Evolutionary conservation across 2,329 filamentous ascomycete species (phyloP).

Genomic region (Fusarium continuum): DNA sequence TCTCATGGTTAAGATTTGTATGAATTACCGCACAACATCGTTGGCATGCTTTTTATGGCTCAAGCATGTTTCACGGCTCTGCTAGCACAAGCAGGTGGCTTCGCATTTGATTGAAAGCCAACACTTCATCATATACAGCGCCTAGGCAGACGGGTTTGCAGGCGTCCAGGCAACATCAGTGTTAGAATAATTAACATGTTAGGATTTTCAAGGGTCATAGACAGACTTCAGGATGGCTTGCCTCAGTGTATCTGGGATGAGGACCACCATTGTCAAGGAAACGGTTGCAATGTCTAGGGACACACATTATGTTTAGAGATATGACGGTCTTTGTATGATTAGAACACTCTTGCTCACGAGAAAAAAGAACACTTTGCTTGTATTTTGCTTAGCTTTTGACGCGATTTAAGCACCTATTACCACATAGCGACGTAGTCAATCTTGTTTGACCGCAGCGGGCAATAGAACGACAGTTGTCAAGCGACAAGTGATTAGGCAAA

Average conservation of each 20-base stretch:
- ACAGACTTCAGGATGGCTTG: slow-evolving; percentile 21
- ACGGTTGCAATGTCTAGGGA: slow-evolving; percentile 12
- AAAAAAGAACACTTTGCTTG: slow-evolving; percentile 19
- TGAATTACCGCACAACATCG: slow-evolving; percentile 28
- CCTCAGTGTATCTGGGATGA: slow-evolving; percentile 16
- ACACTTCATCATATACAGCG: slow-evolving; percentile 19
- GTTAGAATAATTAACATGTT: slow-evolving; percentile 40
- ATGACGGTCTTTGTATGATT: slow-evolving; percentile 26
- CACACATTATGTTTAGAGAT: slow-evolving; percentile 27
- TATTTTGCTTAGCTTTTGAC: background rate
- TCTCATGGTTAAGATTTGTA: slow-evolving; percentile 48
- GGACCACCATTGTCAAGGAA: slow-evolving; percentile 10
- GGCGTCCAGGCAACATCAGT: slow-evolving; percentile 29
- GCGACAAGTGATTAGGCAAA: background rate
- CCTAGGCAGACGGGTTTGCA: background rate
- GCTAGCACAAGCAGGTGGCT: background rate
- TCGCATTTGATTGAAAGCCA: slow-evolving; percentile 8
- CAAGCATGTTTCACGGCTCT: slow-evolving; percentile 2
- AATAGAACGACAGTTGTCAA: background rate
- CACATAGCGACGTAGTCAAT: no score
- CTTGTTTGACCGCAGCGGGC: no score
- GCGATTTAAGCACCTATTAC: no score
- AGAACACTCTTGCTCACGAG: slow-evolving; percentile 28
- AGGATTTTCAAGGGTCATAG: slow-evolving; percentile 39
- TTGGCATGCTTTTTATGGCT: slow-evolving; percentile 16